phyloP scores from a whole-genome alignment of 2,329 filamentous ascomycete species.

The Plenodomus tracheiphilus region DNA sequence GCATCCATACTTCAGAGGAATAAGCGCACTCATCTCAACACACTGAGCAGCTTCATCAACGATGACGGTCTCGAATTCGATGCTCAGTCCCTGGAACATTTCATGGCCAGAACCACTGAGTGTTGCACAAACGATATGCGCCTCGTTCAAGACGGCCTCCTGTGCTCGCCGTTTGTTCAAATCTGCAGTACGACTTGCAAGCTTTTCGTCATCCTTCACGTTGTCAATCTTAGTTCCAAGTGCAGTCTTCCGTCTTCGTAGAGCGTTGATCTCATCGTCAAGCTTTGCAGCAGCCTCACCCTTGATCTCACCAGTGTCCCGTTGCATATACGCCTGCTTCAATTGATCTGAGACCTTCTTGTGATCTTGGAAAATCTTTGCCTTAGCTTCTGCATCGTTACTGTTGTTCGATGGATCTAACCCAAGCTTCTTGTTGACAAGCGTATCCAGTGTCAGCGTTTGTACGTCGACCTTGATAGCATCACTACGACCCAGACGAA shows the following conservation, averaged over 20 bases:
- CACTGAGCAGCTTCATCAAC: slow-evolving; percentile 98
- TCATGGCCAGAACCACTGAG: slow-evolving; percentile 95
- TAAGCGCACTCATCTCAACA: slow-evolving; percentile 93
- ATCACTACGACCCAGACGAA: slow-evolving; percentile 88
- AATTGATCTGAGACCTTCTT: slow-evolving; percentile 67
- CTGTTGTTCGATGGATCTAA: slow-evolving; percentile 39
- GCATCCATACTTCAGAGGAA: slow-evolving; percentile 95
- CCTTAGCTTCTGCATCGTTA: slow-evolving; percentile 55
- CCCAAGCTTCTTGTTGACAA: slow-evolving; percentile 75
- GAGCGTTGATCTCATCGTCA: slow-evolving; percentile 74
- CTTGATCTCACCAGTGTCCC: slow-evolving; percentile 64
- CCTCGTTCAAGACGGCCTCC: slow-evolving; percentile 85
- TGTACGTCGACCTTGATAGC: slow-evolving; percentile 87
- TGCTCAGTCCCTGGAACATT: slow-evolving; percentile 90
- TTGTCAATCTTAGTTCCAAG: slow-evolving; percentile 85
- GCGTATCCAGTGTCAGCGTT: slow-evolving; percentile 90
- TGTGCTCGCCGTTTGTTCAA: slow-evolving; percentile 82
- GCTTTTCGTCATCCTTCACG: slow-evolving; percentile 82
- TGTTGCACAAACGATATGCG: slow-evolving; percentile 92
- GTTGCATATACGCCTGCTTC: slow-evolving; percentile 67
- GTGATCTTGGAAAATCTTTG: slow-evolving; percentile 72
- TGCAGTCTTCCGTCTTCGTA: slow-evolving; percentile 75
- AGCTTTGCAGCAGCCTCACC: slow-evolving; percentile 67
- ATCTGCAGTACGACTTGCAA: slow-evolving; percentile 80
- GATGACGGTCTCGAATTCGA: slow-evolving; percentile 98